Percentiles rank a stretch among this genome's conserved stretches.
phyloP scores from a whole-genome alignment of 2,329 filamentous ascomycete genomes.

The Curvularia hawaiiensis region DNA sequence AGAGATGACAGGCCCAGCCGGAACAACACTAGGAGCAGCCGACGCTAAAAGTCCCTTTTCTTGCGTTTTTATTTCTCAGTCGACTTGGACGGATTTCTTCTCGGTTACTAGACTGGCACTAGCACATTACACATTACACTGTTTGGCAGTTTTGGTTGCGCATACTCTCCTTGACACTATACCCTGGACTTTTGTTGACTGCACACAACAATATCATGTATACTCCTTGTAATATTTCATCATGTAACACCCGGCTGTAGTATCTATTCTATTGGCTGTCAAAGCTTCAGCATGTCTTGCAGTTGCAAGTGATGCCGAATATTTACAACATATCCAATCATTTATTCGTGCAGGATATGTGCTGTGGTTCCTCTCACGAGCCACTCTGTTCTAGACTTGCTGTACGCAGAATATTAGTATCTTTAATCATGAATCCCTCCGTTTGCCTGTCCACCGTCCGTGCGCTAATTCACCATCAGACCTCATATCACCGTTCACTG shows the following conservation, averaged over 20 bases:
- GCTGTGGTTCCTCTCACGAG: not conserved
- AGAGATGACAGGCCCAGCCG: conserved; percentile 30
- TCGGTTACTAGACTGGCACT: conserved; percentile 2
- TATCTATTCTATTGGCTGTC: conserved; percentile 3
- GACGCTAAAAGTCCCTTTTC: conserved; percentile 17
- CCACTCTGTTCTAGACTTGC: not conserved
- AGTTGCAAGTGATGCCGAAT: not conserved
- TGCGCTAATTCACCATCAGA: not conserved
- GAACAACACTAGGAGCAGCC: conserved; percentile 31
- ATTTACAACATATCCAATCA: not conserved
- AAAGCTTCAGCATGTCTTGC: not conserved
- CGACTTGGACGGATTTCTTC: conserved; percentile 8
- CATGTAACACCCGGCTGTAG: conserved; percentile 2
- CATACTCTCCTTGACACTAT: conserved; percentile 16
- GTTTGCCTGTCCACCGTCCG: conserved; percentile 6
- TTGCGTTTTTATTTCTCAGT: conserved; percentile 13
- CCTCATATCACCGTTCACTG: not conserved
- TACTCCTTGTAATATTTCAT: conserved; percentile 16
- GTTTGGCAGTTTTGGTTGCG: conserved; percentile 10
- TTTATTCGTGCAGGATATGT: not conserved
- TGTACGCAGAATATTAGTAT: not conserved
- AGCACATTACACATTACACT: conserved; percentile 2
- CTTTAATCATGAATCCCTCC: not conserved
- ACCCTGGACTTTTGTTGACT: conserved; percentile 12
- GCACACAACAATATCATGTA: conserved; percentile 8